phyloP scores from a whole-genome alignment of 768 basidiomycete genomes.

The Termitomyces sp. region DNA sequence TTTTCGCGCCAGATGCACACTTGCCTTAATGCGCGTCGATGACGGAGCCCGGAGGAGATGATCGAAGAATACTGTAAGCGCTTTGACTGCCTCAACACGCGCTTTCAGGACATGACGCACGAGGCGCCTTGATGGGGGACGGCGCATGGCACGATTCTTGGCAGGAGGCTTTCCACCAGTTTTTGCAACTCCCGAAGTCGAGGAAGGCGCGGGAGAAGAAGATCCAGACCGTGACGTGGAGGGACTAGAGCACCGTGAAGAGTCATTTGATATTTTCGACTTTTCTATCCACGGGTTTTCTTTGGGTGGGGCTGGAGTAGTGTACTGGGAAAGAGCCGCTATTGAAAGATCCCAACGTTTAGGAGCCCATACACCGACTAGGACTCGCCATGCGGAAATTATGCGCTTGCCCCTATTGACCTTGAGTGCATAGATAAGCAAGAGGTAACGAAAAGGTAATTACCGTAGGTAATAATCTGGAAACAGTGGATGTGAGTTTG shows the following conservation, averaged over 20 bases:
- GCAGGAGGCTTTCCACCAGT: slow-evolving; percentile 37
- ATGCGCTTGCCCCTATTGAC: slow-evolving; percentile 79
- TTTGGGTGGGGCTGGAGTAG: slow-evolving; percentile 57
- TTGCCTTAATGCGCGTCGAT: slow-evolving; percentile 38
- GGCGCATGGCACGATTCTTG: slow-evolving; percentile 29
- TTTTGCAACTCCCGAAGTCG: slow-evolving; percentile 7
- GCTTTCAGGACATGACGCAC: slow-evolving; percentile 87
- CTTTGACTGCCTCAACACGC: slow-evolving; percentile 76
- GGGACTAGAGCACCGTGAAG: slow-evolving; percentile 12
- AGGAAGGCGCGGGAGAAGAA: slow-evolving; percentile 12
- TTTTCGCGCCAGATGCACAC: slow-evolving; percentile 41
- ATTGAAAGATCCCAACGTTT: slow-evolving; percentile 77
- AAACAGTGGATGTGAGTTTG: slow-evolving; percentile 8
- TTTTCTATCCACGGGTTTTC: slow-evolving; percentile 70
- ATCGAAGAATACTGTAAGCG: slow-evolving; percentile 68
- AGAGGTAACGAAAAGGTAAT: slow-evolving; percentile 19
- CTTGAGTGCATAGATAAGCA: slow-evolving; percentile 2
- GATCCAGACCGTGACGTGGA: slow-evolving; percentile 15
- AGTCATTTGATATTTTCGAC: slow-evolving; percentile 24
- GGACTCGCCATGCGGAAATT: slow-evolving; percentile 92
- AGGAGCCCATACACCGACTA: slow-evolving; percentile 92
- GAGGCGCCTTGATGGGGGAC: slow-evolving; percentile 75
- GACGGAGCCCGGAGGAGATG: slow-evolving; percentile 42
- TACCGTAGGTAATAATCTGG: slow-evolving; percentile 78
- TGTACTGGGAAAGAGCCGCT: slow-evolving; percentile 69